A percentile compares a stretch with the other conserved stretches of the same genome.
These are phyloP conservation scores for Tulasnella sp. DNA, from an alignment of 768 basidiomycete genomes.

Conservation along the genomic window DNA sequence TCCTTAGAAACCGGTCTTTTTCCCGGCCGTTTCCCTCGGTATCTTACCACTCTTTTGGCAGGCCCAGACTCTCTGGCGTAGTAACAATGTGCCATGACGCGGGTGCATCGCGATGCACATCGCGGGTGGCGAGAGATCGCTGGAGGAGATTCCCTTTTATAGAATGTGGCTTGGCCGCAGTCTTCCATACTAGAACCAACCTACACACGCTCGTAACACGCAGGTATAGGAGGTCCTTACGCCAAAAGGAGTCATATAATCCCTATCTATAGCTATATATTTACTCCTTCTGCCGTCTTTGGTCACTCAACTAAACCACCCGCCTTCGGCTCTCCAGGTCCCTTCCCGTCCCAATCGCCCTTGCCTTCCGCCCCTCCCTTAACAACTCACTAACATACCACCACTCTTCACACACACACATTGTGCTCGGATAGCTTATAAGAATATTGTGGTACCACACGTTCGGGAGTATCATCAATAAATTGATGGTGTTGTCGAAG, in stretches of 20 bases:
- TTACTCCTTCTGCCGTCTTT: neutral
- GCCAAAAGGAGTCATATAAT: neutral
- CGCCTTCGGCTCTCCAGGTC: neutral
- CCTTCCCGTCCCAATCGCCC: neutral
- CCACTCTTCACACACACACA: neutral
- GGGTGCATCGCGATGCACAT: neutral
- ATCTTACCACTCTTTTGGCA: neutral
- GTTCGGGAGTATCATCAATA: neutral
- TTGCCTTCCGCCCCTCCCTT: neutral
- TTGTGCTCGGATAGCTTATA: neutral
- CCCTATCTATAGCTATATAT: neutral
- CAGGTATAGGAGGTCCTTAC: neutral
- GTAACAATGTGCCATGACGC: neutral
- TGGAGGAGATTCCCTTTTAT: neutral
- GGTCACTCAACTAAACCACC: neutral
- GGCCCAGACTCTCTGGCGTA: neutral
- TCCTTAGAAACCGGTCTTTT: neutral
- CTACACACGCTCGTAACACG: neutral
- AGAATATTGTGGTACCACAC: neutral
- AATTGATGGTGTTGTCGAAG: constrained; percentile 2
- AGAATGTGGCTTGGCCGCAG: neutral
- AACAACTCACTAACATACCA: neutral
- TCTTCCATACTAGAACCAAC: neutral
- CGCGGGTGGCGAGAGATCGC: neutral
- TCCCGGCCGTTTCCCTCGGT: neutral